Percentiles rank a stretch among this genome's conserved stretches.
Conservation (phyloP, 257 asterid species). For the Avicennia marina region DNA sequence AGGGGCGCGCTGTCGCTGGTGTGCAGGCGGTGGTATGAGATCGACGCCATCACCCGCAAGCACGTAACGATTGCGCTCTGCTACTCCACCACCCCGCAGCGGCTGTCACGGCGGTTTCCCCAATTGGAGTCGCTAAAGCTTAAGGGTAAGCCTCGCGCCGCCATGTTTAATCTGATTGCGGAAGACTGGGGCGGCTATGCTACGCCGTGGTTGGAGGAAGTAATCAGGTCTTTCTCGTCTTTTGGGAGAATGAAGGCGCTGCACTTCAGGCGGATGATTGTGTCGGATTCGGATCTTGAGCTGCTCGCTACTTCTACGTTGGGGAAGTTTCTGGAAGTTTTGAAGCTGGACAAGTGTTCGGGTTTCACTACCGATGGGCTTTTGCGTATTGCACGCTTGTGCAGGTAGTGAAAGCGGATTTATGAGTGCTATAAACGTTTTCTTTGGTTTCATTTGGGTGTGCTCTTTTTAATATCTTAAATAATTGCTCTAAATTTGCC, state of each 20-base stretch:
- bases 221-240: conserved; percentile 22
- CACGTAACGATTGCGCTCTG: conserved; percentile 74
- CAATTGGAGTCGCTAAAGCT: conserved; percentile 63
- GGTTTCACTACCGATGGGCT: conserved; percentile 71
- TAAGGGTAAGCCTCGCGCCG: conserved; percentile 87
- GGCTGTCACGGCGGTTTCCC: conserved; percentile 51
- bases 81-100: conserved; percentile 55
- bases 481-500: background rate
- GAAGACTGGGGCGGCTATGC: conserved; percentile 89
- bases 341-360: conserved; percentile 72
- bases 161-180: conserved; percentile 69
- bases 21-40: conserved; percentile 53
- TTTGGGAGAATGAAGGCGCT: conserved; percentile 39
- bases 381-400: conserved; percentile 39
- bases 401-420: conserved; percentile 38
- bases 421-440: background rate
- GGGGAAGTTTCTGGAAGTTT: conserved; percentile 42
- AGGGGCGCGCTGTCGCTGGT: conserved; percentile 57
- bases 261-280: conserved; percentile 76
- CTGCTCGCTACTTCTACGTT: conserved; percentile 31
- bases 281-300: conserved; percentile 58
- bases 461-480: too few relatives aligned
- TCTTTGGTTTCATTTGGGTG: background rate
- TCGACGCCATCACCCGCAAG: conserved; percentile 62
- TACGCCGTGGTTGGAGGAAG: conserved; percentile 64